Base-by-base conservation (phyloP, 2,329 filamentous ascomycete genomes). In the Neonectria ditissima region DNA sequence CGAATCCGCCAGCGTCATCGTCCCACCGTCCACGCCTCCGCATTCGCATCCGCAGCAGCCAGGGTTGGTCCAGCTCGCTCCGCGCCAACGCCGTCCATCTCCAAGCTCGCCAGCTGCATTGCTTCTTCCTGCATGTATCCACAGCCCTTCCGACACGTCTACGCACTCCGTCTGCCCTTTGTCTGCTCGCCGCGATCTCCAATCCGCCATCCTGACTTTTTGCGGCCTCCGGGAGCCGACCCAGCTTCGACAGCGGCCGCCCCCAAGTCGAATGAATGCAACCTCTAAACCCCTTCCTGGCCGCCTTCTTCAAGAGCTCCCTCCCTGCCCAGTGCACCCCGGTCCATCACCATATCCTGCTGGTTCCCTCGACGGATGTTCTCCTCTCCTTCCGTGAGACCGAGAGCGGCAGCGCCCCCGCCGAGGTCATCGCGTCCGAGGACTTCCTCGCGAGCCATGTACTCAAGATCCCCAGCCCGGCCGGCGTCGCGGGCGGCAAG, bases 381-480 rank as follows among this genome's bases (percentile, higher is more conserved):
- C 89, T 99, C 75, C 87, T 97, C 75, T 92, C 91, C 75, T 91
- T 89, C 78, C 92, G 92, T 83, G 96, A 99, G 80, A 89, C 90
- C 78, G 96, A 98, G 79, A 92, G 91, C 72, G 92, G 92, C 78
- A 84, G 88, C 69, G 83, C 87, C 62, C 91, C 94, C 79, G 84
- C 89, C 72, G 95, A 98, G 77, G 87, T 97, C 70, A 90, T 95
- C 74, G 88, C 89, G 65, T 94, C 92, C 60, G 96, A 99, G 78
- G 96, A 99, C 73, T 98, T 99, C 78, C 87, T 99, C 62, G 93
- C 90, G 67, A 98, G 96, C 83, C 96, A 99, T 91, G 94, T 98
- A 62, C 85, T 99, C 76, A 93, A 94, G 73, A 89, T 97, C 70
- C 91, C 93, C 44, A 82, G 82, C 62, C 80, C 84, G 62, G 80